phyloP scores from a whole-genome alignment of 345 rosid genomes.

The Aquilaria sinensis region DNA sequence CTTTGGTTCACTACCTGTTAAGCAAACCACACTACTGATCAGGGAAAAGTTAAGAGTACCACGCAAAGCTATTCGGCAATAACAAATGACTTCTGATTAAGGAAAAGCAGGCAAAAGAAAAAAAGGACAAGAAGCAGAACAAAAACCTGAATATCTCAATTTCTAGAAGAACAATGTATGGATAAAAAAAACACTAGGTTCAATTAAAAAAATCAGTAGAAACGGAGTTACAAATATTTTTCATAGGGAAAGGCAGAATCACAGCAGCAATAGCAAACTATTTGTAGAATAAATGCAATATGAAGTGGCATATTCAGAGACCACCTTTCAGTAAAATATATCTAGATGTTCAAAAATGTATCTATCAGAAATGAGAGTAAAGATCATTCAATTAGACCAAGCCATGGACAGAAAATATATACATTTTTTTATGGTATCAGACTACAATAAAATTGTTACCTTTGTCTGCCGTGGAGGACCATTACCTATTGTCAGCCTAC shows the following conservation, averaged over 20 bases:
- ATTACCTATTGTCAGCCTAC: slow-evolving; percentile 75
- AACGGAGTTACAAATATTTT: background rate
- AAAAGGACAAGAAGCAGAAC: background rate
- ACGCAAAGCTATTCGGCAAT: background rate
- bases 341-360: background rate
- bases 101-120: background rate
- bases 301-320: background rate
- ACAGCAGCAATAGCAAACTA: background rate
- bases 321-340: background rate
- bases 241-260: background rate
- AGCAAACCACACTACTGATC: background rate
- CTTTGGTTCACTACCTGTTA: slow-evolving; percentile 67
- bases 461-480: slow-evolving; percentile 84
- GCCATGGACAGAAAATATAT: background rate
- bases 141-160: background rate
- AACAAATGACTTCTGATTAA: too few relatives aligned
- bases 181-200: background rate
- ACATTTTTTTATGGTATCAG: background rate
- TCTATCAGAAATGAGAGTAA: background rate
- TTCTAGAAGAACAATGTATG: background rate
- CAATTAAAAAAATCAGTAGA: background rate
- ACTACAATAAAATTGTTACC: slow-evolving; percentile 30
- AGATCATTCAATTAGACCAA: background rate
- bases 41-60: background rate
- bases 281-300: background rate